Conservation (phyloP, 148 eudicot species). For the Cornus kousa region DNA sequence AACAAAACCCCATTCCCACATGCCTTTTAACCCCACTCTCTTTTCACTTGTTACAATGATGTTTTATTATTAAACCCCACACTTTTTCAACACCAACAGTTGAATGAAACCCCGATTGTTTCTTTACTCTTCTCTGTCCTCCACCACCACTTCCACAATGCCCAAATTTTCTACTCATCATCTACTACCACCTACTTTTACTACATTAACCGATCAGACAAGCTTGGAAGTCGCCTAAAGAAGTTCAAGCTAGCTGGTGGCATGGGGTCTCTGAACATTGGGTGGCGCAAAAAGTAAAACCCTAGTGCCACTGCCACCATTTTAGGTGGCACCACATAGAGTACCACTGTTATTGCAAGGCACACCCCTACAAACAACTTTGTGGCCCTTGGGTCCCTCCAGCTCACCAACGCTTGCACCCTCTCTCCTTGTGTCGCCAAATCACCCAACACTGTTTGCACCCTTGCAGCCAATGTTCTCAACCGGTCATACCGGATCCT, state of each 20-base stretch:
- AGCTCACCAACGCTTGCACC: slow-evolving; percentile 88
- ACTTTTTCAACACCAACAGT: slow-evolving; percentile 15
- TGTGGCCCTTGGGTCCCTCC: slow-evolving; percentile 97
- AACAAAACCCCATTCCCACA: slow-evolving; percentile 14
- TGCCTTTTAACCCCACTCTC: slow-evolving; percentile 12
- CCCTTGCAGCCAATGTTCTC: slow-evolving; percentile 76
- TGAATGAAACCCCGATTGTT: slow-evolving; percentile 7
- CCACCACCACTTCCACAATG: slow-evolving; percentile 21
- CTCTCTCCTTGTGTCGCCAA: slow-evolving; percentile 93
- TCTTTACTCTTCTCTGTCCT: neutral
- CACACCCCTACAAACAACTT: slow-evolving; percentile 85
- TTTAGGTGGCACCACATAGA: slow-evolving; percentile 83
- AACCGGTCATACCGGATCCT: slow-evolving; percentile 70
- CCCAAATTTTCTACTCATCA: slow-evolving; percentile 18
- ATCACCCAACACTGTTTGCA: slow-evolving; percentile 90
- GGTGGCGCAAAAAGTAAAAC: slow-evolving; percentile 90
- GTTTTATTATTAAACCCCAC: too few species aligned
- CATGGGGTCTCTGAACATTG: slow-evolving; percentile 98
- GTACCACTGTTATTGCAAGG: slow-evolving; percentile 54
- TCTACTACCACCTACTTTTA: neutral
- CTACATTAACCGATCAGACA: slow-evolving; percentile 85
- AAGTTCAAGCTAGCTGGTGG: slow-evolving; percentile 89
- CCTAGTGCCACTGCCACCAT: slow-evolving; percentile 99
- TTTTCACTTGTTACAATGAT: slow-evolving; percentile 33
- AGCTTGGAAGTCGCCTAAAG: slow-evolving; percentile 86